Percentiles rank a stretch among this genome's conserved stretches.
These are phyloP conservation scores for Apophysomyces trapeziformis DNA, from an alignment of 371 early-diverging fungal species.

Conservation along the genomic window DNA sequence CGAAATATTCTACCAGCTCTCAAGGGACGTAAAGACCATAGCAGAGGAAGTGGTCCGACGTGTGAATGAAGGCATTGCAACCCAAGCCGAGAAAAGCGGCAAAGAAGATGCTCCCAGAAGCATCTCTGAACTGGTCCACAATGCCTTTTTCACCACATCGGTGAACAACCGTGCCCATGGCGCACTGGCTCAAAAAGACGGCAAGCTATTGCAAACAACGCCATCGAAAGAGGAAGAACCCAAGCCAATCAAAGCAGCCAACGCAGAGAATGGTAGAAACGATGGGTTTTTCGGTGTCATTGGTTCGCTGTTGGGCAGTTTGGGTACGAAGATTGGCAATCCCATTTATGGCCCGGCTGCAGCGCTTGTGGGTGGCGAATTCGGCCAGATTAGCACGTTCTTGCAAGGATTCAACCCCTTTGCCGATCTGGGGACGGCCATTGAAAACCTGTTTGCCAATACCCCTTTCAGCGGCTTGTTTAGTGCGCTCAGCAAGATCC, in stretches of 20 bases:
- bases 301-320: background rate
- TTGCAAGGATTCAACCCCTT: background rate
- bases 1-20: background rate
- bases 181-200: background rate
- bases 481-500: background rate
- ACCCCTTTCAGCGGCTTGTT: background rate
- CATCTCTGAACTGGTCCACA: background rate
- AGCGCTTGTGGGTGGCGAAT: background rate
- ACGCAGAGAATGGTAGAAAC: background rate
- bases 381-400: background rate
- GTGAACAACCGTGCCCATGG: background rate
- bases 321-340: background rate
- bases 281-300: background rate
- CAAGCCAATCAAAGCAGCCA: background rate
- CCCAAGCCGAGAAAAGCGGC: background rate
- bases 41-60: background rate
- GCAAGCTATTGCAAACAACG: background rate
- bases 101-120: background rate
- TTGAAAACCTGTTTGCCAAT: background rate
- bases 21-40: background rate
- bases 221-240: background rate
- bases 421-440: background rate
- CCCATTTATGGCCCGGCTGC: background rate
- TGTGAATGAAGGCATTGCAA: slow-evolving; percentile 1
- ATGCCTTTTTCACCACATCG: background rate